Evolutionary conservation across 176 grass and related monocot genomes (phyloP).

Genomic region (Rhynchospora breviuscula): DNA sequence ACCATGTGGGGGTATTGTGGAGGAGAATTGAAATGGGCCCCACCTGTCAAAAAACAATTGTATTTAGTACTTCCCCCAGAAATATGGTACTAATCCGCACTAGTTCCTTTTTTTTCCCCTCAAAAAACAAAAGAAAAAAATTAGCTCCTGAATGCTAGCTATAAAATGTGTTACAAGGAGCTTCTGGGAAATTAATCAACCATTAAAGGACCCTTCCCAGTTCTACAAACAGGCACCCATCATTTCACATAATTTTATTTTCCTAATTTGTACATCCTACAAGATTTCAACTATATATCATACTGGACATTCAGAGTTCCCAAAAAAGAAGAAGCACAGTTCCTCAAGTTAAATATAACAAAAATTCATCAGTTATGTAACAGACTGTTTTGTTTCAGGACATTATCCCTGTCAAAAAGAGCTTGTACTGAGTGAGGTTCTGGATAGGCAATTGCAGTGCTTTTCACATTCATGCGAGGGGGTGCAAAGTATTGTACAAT

Average conservation of each 20-base stretch:
- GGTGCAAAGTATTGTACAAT: too few relatives aligned
- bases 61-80: not conserved
- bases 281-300: not conserved
- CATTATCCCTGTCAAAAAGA: too few relatives aligned
- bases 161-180: not conserved
- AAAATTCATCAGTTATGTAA: too few relatives aligned
- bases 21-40: slow-evolving; percentile 30
- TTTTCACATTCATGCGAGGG: too few relatives aligned
- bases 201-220: not conserved
- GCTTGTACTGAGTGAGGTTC: too few relatives aligned
- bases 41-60: not conserved
- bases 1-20: slow-evolving; percentile 12
- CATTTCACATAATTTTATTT: not conserved
- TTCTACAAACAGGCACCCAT: not conserved
- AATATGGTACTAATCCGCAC: not conserved
- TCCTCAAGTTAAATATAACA: not conserved
- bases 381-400: not conserved
- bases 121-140: not conserved
- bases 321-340: not conserved
- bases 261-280: not conserved
- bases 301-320: not conserved
- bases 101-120: not conserved
- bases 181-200: not conserved
- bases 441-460: too few relatives aligned
- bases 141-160: not conserved